A percentile compares a stretch with the other conserved stretches of the same genome.
Evolutionary conservation across 306 rosid genomes (phyloP).

Genomic region (Quillaja saponaria): DNA sequence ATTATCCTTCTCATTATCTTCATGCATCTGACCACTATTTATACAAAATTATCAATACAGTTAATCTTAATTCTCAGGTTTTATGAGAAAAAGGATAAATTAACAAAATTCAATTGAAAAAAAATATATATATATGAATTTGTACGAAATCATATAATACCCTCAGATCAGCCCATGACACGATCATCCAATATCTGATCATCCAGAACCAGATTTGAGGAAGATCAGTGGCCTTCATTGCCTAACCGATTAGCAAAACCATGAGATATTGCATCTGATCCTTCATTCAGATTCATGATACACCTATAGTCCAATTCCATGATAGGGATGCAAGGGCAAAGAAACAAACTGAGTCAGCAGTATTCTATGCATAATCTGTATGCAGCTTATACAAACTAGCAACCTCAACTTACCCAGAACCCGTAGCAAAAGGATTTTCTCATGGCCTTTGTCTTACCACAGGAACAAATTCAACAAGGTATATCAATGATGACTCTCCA

Average conservation of each 20-base stretch:
- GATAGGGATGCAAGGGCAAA: conserved; percentile 15
- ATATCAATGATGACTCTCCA: conserved; percentile 41
- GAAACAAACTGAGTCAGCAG: background rate
- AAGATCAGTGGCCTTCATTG: conserved; percentile 17
- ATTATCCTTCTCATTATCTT: too few species aligned
- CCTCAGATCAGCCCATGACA: conserved; percentile 26
- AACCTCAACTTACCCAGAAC: background rate
- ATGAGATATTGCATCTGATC: conserved; percentile 3
- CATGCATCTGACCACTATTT: conserved; percentile 22
- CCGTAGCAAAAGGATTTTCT: background rate
- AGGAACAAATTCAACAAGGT: conserved; percentile 2
- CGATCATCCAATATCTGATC: conserved; percentile 30
- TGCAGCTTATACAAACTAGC: conserved; percentile 28
- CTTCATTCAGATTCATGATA: conserved; percentile 9
- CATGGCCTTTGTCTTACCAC: background rate
- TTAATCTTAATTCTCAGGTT: too few species aligned
- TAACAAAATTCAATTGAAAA: background rate
- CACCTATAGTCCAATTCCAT: conserved; percentile 15
- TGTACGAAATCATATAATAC: conserved; percentile 33
- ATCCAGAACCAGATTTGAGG: conserved; percentile 20
- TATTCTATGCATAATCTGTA: conserved; percentile 10
- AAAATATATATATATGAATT: too few species aligned
- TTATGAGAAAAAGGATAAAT: too few species aligned
- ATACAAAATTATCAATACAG: conserved; percentile 24
- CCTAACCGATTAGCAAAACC: conserved; percentile 18